A percentile compares a stretch with the other conserved stretches of the same genome.
These are phyloP conservation scores for Cyberlindnera americana DNA, from an alignment of 805 yeast genomes.

Conservation along the genomic window DNA sequence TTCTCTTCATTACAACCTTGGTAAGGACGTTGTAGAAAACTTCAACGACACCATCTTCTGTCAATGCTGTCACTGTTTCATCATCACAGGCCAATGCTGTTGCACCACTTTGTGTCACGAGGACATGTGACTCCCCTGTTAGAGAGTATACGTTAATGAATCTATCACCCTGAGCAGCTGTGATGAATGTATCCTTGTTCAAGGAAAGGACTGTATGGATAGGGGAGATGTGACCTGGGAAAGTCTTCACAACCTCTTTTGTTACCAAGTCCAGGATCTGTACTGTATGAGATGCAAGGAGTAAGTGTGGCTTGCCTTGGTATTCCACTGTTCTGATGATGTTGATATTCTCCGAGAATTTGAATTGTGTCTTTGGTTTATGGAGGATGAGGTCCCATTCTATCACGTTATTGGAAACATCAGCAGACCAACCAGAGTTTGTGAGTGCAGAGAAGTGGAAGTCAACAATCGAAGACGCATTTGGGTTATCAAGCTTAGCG, in stretches of 20 bases:
- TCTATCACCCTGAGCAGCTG: constrained; percentile 77
- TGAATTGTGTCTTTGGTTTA: constrained; percentile 39
- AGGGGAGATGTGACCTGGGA: constrained; percentile 77
- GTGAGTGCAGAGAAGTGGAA: constrained; percentile 42
- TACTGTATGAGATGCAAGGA: constrained; percentile 67
- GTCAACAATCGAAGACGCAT: constrained; percentile 45
- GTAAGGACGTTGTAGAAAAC: constrained; percentile 58
- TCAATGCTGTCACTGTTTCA: constrained; percentile 47
- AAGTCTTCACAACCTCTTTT: constrained; percentile 42
- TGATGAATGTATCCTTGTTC: constrained; percentile 44
- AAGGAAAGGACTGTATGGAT: constrained; percentile 47
- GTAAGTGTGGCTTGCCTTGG: constrained; percentile 37
- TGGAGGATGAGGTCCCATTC: constrained; percentile 58
- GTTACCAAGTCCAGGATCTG: constrained; percentile 44
- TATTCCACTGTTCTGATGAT: constrained; percentile 32
- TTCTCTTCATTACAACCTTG: constrained; percentile 37
- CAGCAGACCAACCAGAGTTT: constrained; percentile 54
- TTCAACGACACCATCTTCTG: constrained; percentile 75
- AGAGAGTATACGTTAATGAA: constrained; percentile 69
- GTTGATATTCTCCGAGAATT: constrained; percentile 31
- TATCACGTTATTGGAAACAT: constrained; percentile 50
- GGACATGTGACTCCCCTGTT: constrained; percentile 44
- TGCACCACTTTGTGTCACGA: constrained; percentile 69
- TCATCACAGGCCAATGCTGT: constrained; percentile 38
- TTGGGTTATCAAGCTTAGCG: constrained; percentile 46